A percentile compares a stretch with the other conserved stretches of the same genome.
Conservation (phyloP, 1,284 basidiomycete species). For the Athelia psychrophila region DNA sequence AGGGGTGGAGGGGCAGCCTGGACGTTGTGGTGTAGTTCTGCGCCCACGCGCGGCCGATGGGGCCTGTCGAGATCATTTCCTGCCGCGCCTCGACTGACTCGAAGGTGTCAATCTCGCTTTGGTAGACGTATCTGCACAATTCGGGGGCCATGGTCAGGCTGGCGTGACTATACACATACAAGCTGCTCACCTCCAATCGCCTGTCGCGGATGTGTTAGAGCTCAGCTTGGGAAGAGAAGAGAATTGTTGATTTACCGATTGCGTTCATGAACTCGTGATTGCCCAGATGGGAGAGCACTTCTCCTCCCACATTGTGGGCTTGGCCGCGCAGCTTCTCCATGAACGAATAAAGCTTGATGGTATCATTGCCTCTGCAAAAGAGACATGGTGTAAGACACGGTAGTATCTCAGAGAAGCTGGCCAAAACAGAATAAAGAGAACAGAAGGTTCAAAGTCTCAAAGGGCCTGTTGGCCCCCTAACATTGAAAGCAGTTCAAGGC, state of each 20-base stretch:
- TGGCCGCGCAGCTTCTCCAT: conserved; percentile 83
- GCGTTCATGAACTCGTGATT: conserved; percentile 93
- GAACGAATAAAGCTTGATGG: conserved; percentile 76
- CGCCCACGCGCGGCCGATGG: conserved; percentile 82
- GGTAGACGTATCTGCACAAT: conserved; percentile 71
- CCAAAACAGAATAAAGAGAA: too few relatives aligned
- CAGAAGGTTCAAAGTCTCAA: too few relatives aligned
- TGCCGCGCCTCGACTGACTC: conserved; percentile 70
- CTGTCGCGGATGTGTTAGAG: too few relatives aligned
- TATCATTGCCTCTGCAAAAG: conserved; percentile 73
- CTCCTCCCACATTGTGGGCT: conserved; percentile 66
- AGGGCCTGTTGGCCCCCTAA: too few relatives aligned
- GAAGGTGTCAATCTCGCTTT: conserved; percentile 78
- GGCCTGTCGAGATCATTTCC: conserved; percentile 69
- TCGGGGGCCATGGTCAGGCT: conserved; percentile 1
- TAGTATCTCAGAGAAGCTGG: too few relatives aligned
- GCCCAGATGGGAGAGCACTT: conserved; percentile 77
- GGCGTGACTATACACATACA: neutral
- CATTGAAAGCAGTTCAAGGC: too few relatives aligned
- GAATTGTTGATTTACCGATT: conserved; percentile 49
- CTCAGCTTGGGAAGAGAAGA: too few relatives aligned
- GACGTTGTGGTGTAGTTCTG: conserved; percentile 84
- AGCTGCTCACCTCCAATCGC: too few relatives aligned
- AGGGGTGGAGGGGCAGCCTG: conserved; percentile 74
- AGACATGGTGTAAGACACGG: too few relatives aligned